A percentile compares a stretch with the other conserved stretches of the same genome.
These are phyloP conservation scores for Ambrosia artemisiifolia DNA, from an alignment of 129 eudicot genomes.

Conservation along the genomic window DNA sequence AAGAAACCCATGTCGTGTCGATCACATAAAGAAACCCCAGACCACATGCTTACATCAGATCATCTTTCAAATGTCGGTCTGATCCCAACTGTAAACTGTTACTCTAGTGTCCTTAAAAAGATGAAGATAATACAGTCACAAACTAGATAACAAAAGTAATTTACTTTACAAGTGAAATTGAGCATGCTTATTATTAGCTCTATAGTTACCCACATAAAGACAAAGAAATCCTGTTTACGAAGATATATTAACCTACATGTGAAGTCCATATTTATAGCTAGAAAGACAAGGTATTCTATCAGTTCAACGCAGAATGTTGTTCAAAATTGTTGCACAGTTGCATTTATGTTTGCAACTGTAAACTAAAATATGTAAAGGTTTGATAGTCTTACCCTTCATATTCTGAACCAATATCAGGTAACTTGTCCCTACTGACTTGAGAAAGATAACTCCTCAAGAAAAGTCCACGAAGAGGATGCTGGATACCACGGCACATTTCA, in stretches of 20 bases:
- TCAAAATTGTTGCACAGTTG: slow-evolving; percentile 8
- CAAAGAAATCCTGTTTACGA: slow-evolving; percentile 4
- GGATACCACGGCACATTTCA: slow-evolving; percentile 97
- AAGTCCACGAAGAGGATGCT: slow-evolving; percentile 94
- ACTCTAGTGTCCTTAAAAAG: slow-evolving; percentile 9
- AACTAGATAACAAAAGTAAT: slow-evolving; percentile 11
- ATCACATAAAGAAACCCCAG: slow-evolving; percentile 10
- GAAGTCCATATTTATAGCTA: slow-evolving; percentile 10
- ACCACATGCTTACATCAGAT: slow-evolving; percentile 10
- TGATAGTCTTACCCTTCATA: slow-evolving; percentile 74
- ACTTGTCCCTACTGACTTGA: slow-evolving; percentile 88
- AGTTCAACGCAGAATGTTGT: slow-evolving; percentile 1
- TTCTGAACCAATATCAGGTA: slow-evolving; percentile 95
- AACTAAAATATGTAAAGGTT: slow-evolving; percentile 7
- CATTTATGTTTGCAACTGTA: slow-evolving; percentile 6
- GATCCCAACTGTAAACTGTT: slow-evolving; percentile 2
- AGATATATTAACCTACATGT: slow-evolving; percentile 15
- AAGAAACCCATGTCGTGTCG: not conserved
- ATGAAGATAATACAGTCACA: not conserved
- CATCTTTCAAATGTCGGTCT: not conserved
- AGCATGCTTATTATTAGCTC: not conserved
- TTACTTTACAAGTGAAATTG: not conserved
- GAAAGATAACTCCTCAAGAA: slow-evolving; percentile 89
- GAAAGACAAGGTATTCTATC: not conserved
- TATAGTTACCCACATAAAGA: not conserved